Evolutionary conservation across 1,284 basidiomycete species (phyloP), one percentile per base, ranked within the genome.

Genomic region (Trichosporon inkin): DNA sequence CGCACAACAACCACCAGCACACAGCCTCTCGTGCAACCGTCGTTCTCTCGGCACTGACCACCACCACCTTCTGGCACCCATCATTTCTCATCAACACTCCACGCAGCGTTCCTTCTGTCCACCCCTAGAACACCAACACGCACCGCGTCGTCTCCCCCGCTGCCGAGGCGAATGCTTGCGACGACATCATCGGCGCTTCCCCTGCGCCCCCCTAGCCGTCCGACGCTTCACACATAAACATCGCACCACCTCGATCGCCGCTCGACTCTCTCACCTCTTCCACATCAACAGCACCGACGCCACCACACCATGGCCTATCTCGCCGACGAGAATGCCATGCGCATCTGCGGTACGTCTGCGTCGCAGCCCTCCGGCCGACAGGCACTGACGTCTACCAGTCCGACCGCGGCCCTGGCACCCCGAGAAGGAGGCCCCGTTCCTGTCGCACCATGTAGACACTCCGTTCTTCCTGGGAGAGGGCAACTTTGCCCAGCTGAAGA

Each of bases 361-460:
- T 6, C 10, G 13, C 37, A 35, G 36, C 17, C 2, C 34, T 11
- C 37, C 0, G 7, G 14, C 11, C 47, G 4, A 7, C 37, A 32
- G 20, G 14, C 39, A 28, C 52, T 58, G 53, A 60, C 53, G 41
- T 38, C 39, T 17, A 14, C 40, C 74, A 93, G 93, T 97, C 55
- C 91, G 93, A 65, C 89, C 94, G 57, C 86, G 93, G 58, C 93
- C 93, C 53, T 90, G 92, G 61, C 89, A 75, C 53, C 64, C 87
- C 28, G 61, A 86, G 55, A 89, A 86, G 82, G 94, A 97, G 80
- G 83, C 86, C 17, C 85, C 87, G 14, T 86, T 88, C 55, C 84
- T 96, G 39, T 87, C 88, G 57, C 86, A 68, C 57, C 68, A 87
- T 67, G 82, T 82, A 49, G 66, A 64, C 65, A 69, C 70, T 58